Conservation (phyloP, 306 rosid genomes). For the Acacia crassicarpa region DNA sequence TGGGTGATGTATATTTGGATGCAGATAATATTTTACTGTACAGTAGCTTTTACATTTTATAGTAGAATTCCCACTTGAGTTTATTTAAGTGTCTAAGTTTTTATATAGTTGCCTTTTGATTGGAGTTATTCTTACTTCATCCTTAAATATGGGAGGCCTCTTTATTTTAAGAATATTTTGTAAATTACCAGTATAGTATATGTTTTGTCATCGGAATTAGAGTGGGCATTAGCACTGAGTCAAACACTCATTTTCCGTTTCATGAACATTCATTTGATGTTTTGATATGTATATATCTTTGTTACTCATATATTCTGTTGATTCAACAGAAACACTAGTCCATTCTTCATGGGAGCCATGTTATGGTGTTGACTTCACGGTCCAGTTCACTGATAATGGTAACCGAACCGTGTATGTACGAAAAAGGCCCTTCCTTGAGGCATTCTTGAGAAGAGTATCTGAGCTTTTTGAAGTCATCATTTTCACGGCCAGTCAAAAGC, state of each 20-base stretch:
- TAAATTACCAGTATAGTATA: background rate
- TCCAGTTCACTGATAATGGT: conserved; percentile 52
- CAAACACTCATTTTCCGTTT: background rate
- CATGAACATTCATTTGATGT: background rate
- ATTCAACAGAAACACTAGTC: conserved; percentile 73
- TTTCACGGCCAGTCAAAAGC: conserved; percentile 83
- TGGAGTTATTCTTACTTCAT: background rate
- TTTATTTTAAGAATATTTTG: background rate
- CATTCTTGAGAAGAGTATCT: conserved; percentile 69
- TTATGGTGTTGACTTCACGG: conserved; percentile 68
- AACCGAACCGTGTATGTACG: conserved; percentile 63
- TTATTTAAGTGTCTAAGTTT: background rate
- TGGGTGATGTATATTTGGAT: background rate
- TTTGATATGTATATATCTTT: background rate
- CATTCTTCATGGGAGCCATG: conserved; percentile 59
- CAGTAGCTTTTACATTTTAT: background rate
- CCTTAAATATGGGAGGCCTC: background rate
- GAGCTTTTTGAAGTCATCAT: conserved; percentile 83
- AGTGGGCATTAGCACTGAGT: background rate
- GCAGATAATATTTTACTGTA: background rate
- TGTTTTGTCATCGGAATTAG: background rate
- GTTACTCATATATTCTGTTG: background rate
- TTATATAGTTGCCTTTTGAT: background rate
- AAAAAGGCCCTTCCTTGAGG: conserved; percentile 69
- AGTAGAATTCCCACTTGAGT: background rate